Conservation (phyloP, 768 basidiomycete genomes). For the Tephrocybe sp. region DNA sequence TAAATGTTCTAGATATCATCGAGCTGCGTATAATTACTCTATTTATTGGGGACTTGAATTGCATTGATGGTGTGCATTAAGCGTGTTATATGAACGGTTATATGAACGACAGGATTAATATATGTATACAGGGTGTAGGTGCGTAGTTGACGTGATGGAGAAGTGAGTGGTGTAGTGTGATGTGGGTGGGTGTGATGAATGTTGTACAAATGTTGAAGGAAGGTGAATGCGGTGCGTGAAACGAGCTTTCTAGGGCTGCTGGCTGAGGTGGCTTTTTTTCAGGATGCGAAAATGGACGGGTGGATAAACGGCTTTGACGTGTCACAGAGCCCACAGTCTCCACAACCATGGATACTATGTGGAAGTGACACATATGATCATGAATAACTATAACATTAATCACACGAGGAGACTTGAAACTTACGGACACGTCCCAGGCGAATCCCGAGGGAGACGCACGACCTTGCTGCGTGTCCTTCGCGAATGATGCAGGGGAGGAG, state of each 20-base stretch:
- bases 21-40: constrained; percentile 18
- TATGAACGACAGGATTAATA: background rate
- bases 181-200: no score
- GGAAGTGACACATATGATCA: background rate
- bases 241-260: background rate
- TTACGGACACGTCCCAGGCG: constrained; percentile 19
- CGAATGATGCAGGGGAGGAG: constrained; percentile 15
- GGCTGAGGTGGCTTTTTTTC: no score
- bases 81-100: background rate
- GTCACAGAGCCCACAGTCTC: constrained; percentile 14
- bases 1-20: constrained; percentile 9
- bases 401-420: background rate
- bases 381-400: background rate
- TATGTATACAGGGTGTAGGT: background rate
- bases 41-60: constrained; percentile 10
- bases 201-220: background rate
- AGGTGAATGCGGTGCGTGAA: background rate
- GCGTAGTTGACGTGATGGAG: background rate
- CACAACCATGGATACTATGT: constrained; percentile 15
- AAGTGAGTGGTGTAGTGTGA: background rate
- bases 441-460: constrained; percentile 14
- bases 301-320: constrained; percentile 3
- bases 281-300: no score
- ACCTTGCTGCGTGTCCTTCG: constrained; percentile 18
- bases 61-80: background rate